These are phyloP conservation scores for Podospora tetraspora DNA, from an alignment of 495 filamentous ascomycete species.

Conservation along the genomic window DNA sequence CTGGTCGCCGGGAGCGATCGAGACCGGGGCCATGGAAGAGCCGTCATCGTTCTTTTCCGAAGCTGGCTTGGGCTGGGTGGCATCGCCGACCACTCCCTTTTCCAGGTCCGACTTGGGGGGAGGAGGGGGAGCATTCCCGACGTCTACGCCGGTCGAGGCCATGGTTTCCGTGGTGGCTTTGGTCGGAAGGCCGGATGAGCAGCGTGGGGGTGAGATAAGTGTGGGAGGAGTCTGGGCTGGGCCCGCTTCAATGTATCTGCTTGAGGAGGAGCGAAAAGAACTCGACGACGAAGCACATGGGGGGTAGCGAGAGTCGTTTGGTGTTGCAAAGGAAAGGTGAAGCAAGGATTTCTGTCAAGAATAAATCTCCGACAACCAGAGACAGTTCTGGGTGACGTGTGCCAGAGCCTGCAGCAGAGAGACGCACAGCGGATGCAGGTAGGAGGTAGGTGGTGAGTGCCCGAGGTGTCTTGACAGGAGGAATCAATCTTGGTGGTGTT, in stretches of 20 bases:
- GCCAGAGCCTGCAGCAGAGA: not conserved
- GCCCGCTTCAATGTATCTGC: constrained; percentile 27
- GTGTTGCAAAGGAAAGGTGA: not conserved
- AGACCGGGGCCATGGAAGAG: not conserved
- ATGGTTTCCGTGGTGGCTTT: not conserved
- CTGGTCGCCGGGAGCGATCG: constrained; percentile 19
- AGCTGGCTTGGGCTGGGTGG: not conserved
- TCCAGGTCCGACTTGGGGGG: not conserved
- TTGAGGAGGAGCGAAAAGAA: constrained; percentile 44
- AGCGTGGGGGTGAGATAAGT: constrained; percentile 11
- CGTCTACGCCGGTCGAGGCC: not conserved
- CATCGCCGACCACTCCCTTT: not conserved
- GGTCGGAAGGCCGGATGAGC: not conserved
- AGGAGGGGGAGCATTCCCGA: not conserved
- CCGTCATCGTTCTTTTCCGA: not conserved
- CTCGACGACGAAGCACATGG: constrained; percentile 38
- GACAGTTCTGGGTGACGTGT: not conserved
- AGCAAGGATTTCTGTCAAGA: not conserved
- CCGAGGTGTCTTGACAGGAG: not conserved
- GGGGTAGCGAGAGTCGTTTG: not conserved
- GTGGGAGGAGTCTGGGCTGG: constrained; percentile 1
- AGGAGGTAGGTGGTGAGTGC: not conserved
- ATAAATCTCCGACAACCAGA: not conserved
- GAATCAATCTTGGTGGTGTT: not conserved
- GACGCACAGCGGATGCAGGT: not conserved